Evolutionary conservation across 495 filamentous ascomycete species (phyloP).

Genomic region (Staphylotrichum longicolle): DNA sequence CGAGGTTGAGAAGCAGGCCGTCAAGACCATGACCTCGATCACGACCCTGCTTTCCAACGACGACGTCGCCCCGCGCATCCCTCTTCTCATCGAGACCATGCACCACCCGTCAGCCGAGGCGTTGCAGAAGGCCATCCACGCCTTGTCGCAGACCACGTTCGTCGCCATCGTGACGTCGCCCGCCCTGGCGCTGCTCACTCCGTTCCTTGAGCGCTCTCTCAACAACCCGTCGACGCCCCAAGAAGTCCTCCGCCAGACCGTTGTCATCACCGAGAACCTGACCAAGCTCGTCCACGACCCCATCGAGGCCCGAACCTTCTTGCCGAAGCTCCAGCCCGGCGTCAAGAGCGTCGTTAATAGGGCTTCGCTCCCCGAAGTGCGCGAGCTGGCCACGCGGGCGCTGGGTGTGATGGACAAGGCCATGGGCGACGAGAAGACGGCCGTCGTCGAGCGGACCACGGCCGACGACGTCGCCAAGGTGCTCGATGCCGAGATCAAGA

Average conservation of each 20-base stretch:
- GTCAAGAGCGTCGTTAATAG: slow-evolving; percentile 82
- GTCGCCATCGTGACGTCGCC: slow-evolving; percentile 97
- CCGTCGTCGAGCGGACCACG: slow-evolving; percentile 65
- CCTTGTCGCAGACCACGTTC: slow-evolving; percentile 97
- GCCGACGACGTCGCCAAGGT: slow-evolving; percentile 72
- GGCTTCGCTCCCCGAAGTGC: slow-evolving; percentile 91
- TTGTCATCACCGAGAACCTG: slow-evolving; percentile 97
- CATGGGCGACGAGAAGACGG: slow-evolving; percentile 69
- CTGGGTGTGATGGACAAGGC: slow-evolving; percentile 88
- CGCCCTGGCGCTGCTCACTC: slow-evolving; percentile 93
- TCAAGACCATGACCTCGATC: slow-evolving; percentile 86
- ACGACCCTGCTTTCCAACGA: slow-evolving; percentile 94
- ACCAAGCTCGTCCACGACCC: slow-evolving; percentile 99
- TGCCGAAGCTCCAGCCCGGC: slow-evolving; percentile 93
- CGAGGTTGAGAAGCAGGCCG: slow-evolving; percentile 84
- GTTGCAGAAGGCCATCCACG: slow-evolving; percentile 92
- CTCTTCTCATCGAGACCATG: slow-evolving; percentile 91
- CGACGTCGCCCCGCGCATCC: slow-evolving; percentile 90
- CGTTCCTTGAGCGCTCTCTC: slow-evolving; percentile 87
- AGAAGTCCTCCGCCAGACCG: slow-evolving; percentile 92
- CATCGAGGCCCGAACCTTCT: slow-evolving; percentile 90
- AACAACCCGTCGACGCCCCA: slow-evolving; percentile 88
- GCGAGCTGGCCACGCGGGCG: slow-evolving; percentile 81
- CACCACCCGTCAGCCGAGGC: slow-evolving; percentile 87
- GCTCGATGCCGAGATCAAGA: slow-evolving; percentile 71